Percentiles rank a stretch among this genome's conserved stretches.
These are phyloP conservation scores for Medicago arabica DNA, from an alignment of 306 rosid genomes.

Conservation along the genomic window DNA sequence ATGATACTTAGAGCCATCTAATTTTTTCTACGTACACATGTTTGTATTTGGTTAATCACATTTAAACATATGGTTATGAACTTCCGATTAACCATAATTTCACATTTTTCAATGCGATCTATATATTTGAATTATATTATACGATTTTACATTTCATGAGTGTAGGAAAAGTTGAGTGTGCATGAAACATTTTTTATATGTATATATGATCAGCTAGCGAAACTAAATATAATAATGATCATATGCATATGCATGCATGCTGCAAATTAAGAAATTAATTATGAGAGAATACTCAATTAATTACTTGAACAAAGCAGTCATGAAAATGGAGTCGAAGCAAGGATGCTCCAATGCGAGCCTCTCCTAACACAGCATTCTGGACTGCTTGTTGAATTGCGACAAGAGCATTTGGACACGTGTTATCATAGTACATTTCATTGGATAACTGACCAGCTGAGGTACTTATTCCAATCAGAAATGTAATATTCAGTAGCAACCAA, in stretches of 20 bases:
- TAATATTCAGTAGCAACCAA: conserved; percentile 7
- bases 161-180: too few relatives aligned
- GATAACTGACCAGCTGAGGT: conserved; percentile 50
- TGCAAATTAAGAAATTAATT: background rate
- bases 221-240: background rate
- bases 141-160: too few relatives aligned
- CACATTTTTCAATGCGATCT: too few relatives aligned
- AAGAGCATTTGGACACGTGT: conserved; percentile 35
- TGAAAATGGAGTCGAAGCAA: conserved; percentile 62
- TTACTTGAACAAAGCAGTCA: conserved; percentile 62
- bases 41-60: too few relatives aligned
- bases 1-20: too few relatives aligned
- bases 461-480: conserved; percentile 36
- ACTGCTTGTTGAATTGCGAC: conserved; percentile 17
- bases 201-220: too few relatives aligned
- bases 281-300: background rate
- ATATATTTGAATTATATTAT: too few relatives aligned
- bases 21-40: too few relatives aligned
- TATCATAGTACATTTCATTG: conserved; percentile 4
- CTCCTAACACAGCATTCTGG: conserved; percentile 35
- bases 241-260: too few relatives aligned
- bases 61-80: too few relatives aligned
- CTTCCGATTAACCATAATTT: too few relatives aligned
- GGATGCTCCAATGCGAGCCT: conserved; percentile 78
- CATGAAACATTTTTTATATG: too few relatives aligned